A percentile compares a stretch with the other conserved stretches of the same genome.
Evolutionary conservation across 2,329 filamentous ascomycete species (phyloP).

Genomic region (Monilinia fructicola): DNA sequence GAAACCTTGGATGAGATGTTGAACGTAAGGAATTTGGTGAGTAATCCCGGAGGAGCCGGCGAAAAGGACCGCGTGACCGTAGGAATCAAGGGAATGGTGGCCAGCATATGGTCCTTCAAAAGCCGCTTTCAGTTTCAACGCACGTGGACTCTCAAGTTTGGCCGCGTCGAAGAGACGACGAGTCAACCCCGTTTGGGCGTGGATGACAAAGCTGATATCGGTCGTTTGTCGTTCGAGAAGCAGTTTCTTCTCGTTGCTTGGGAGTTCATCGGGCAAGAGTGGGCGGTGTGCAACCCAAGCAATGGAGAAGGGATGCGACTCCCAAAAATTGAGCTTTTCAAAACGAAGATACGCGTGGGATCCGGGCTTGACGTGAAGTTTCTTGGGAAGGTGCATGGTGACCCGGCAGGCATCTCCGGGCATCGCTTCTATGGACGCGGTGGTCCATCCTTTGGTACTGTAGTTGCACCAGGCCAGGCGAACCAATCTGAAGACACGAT

Average conservation of each 20-base stretch:
- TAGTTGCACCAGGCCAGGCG: conserved; percentile 67
- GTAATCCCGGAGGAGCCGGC: conserved; percentile 94
- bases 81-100: conserved; percentile 83
- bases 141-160: conserved; percentile 40
- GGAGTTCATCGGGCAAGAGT: conserved; percentile 37
- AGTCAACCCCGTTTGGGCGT: conserved; percentile 85
- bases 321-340: conserved; percentile 63
- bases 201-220: conserved; percentile 78
- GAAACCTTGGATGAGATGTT: conserved; percentile 70
- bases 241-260: conserved; percentile 43
- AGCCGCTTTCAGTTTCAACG: conserved; percentile 51
- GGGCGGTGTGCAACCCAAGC: conserved; percentile 66
- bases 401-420: conserved; percentile 69
- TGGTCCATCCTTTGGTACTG: conserved; percentile 52
- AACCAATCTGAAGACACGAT: conserved; percentile 63
- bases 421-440: conserved; percentile 65
- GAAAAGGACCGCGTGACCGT: conserved; percentile 87
- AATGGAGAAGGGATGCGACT: conserved; percentile 76
- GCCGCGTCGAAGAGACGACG: conserved; percentile 75
- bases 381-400: conserved; percentile 66
- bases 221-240: conserved; percentile 24
- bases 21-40: conserved; percentile 86
- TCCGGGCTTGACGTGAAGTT: conserved; percentile 65
- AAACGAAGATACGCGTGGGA: conserved; percentile 76
- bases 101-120: conserved; percentile 89